Evolutionary conservation across 148 eudicot species (phyloP).

Genomic region (Chenopodium quinoa): DNA sequence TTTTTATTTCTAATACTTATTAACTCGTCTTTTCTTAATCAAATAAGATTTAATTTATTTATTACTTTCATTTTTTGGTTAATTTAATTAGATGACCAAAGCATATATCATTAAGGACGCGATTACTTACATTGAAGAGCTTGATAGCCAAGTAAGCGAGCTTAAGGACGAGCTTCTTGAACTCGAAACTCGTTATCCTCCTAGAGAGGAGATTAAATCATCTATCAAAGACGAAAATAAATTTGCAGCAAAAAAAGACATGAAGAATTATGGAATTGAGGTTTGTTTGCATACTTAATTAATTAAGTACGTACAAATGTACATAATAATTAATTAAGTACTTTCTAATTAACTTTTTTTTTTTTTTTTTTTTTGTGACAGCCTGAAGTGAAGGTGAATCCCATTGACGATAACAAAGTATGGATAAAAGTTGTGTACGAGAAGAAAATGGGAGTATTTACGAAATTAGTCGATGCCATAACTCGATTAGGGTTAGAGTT

Average conservation of each 20-base stretch:
- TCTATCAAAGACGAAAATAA: slow-evolving; percentile 8
- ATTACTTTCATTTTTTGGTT: background rate
- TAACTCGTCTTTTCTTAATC: no score
- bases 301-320: background rate
- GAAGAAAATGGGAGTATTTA: slow-evolving; percentile 55
- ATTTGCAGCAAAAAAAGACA: slow-evolving; percentile 33
- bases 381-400: slow-evolving; percentile 67
- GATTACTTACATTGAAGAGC: slow-evolving; percentile 64
- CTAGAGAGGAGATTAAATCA: slow-evolving; percentile 30
- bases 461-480: slow-evolving; percentile 60
- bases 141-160: slow-evolving; percentile 38
- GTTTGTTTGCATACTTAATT: slow-evolving; percentile 35
- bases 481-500: slow-evolving; percentile 53
- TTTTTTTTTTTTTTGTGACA: slow-evolving; percentile 8
- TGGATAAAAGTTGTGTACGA: slow-evolving; percentile 66
- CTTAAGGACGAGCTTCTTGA: slow-evolving; percentile 58
- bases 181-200: slow-evolving; percentile 38
- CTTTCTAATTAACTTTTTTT: no score
- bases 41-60: background rate
- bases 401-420: slow-evolving; percentile 50
- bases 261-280: slow-evolving; percentile 50
- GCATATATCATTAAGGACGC: slow-evolving; percentile 74
- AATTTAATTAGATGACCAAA: slow-evolving; percentile 64
- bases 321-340: background rate
- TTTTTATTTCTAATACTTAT: no score